Evolutionary conservation across 257 asterid species (phyloP).

Genomic region (Solanum dulcamara): DNA sequence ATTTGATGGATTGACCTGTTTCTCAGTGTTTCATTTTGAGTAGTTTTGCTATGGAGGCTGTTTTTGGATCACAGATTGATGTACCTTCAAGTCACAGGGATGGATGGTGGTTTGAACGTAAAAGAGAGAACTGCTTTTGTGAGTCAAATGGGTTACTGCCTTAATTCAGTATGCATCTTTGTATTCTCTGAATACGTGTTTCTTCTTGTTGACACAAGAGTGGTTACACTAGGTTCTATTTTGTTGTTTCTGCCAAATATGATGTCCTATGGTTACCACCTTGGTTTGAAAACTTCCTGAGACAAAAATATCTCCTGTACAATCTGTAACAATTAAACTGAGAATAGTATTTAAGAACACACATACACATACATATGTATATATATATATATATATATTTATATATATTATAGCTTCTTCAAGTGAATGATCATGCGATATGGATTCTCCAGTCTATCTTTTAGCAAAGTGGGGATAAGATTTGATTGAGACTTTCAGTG

Average conservation of each 20-base stretch:
- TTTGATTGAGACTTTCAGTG: background rate
- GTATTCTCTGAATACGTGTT: background rate
- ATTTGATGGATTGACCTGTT: background rate
- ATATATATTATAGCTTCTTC: background rate
- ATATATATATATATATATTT: too few species aligned
- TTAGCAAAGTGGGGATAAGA: background rate
- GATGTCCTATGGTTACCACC: background rate
- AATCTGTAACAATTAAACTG: background rate
- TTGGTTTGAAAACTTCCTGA: background rate
- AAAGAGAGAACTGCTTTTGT: constrained; percentile 83
- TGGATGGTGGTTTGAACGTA: constrained; percentile 78
- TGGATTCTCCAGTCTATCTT: background rate
- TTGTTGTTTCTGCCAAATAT: background rate
- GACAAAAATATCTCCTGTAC: background rate
- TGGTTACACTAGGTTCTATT: background rate
- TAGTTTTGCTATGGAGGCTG: background rate
- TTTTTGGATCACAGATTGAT: constrained; percentile 40
- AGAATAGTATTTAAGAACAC: background rate
- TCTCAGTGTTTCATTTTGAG: background rate
- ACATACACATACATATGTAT: background rate
- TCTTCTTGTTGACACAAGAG: background rate
- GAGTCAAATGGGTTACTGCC: constrained; percentile 23
- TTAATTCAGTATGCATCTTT: background rate
- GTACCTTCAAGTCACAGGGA: constrained; percentile 85
- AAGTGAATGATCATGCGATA: background rate